phyloP scores from a whole-genome alignment of 2,329 filamentous ascomycete genomes.

The Hypoxylon rubiginosum region DNA sequence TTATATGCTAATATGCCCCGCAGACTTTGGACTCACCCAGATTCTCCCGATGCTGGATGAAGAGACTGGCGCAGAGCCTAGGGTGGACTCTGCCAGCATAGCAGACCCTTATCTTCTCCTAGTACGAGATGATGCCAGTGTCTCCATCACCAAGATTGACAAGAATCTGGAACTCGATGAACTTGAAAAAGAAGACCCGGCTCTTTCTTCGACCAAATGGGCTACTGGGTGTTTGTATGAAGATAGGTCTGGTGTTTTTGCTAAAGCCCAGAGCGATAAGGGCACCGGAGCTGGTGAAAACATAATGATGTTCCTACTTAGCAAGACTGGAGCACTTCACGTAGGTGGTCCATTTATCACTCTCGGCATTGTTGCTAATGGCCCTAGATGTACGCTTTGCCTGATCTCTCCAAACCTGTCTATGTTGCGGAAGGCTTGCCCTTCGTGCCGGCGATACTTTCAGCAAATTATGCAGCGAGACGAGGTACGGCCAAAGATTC shows the following conservation, averaged over 20 bases:
- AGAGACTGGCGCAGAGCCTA: conserved; percentile 83
- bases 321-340: conserved; percentile 78
- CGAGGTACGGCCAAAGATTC: conserved; percentile 79
- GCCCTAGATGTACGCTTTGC: conserved; percentile 79
- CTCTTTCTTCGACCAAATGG: conserved; percentile 77
- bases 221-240: conserved; percentile 85
- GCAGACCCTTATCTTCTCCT: conserved; percentile 88
- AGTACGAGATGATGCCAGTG: conserved; percentile 84
- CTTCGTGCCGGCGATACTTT: conserved; percentile 82
- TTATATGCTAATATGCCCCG: conserved; percentile 24
- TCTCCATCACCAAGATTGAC: conserved; percentile 84
- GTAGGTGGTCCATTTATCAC: conserved; percentile 63
- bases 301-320: conserved; percentile 82
- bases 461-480: conserved; percentile 76
- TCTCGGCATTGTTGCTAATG: conserved; percentile 31
- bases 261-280: conserved; percentile 57
- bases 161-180: conserved; percentile 88
- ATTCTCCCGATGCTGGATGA: conserved; percentile 95
- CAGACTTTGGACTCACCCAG: conserved; percentile 88
- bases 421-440: conserved; percentile 82
- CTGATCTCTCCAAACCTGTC: conserved; percentile 77
- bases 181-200: conserved; percentile 72
- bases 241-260: conserved; percentile 72
- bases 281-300: conserved; percentile 59
- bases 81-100: conserved; percentile 84